Base-by-base conservation (phyloP, 805 yeast species). In the Zygoascus ofunaensis region DNA sequence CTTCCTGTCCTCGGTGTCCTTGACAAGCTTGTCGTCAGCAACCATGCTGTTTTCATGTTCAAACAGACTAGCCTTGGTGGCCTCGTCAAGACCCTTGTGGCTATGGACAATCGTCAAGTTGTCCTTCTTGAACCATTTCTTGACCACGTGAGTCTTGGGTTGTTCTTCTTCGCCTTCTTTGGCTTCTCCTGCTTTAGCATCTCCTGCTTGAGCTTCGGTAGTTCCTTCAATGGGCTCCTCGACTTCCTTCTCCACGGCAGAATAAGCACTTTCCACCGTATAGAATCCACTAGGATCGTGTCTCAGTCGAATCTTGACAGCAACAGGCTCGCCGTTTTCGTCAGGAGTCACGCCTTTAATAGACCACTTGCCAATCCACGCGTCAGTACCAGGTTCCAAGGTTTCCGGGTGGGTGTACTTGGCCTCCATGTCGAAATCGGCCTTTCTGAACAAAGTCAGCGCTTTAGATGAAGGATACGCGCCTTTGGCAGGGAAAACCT, bases 1-100 rank as follows among this genome's bases (percentile, higher is more conserved):
- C 82, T 92, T 92, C 70, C 87, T 87, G 72, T 92, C 97, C 75
- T 92, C 97, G 55, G 97, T 92, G 72, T 92, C 97, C 55, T 94
- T 94, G 54, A 92, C 97, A 58, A 90, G 80, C 74, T 89, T 92
- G 70, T 92, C 99, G 62, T 82, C 87, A 64, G 87, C 78, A 53
- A 77, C 74, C 80, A 92, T 71, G 65, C 82, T 75, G 61, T 78
- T 77, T 74, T 92, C 99, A 66, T 72, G 71, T 76, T 92, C 97
- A 50, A 82, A 74, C 55, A 72, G 74, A 44, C 68, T 70, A 58
- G 79, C 72, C 66, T 86, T 74, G 50, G 70, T 72, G 50, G 82
- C 65, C 58, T 83, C 74, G 42, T 85, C 76, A 48, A 79, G 77
- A 37, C 69, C 64, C 4, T 56, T 51, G 47, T 87, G 77, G 49